Evolutionary conservation across 345 rosid species (phyloP).

Genomic region (Pelargonium nanum): DNA sequence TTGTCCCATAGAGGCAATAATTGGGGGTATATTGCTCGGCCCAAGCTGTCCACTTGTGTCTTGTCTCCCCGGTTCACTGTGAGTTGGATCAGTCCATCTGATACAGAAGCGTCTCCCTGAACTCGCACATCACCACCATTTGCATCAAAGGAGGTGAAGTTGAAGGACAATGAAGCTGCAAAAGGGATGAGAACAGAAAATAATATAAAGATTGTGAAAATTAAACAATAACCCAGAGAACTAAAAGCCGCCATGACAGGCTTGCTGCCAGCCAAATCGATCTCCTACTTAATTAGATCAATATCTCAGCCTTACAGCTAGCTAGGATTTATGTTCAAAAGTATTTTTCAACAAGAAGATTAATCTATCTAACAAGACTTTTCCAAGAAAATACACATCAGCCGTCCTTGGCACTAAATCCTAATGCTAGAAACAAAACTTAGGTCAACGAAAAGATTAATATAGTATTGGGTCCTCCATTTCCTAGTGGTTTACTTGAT

Average conservation of each 20-base stretch:
- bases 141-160: neutral
- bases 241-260: too few species aligned
- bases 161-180: neutral
- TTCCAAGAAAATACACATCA: neutral
- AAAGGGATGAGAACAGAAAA: too few species aligned
- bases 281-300: too few species aligned
- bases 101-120: neutral
- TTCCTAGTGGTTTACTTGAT: neutral
- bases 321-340: too few species aligned
- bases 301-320: too few species aligned
- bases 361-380: neutral
- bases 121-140: neutral
- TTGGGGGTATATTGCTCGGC: neutral
- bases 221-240: too few species aligned
- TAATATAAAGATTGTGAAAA: too few species aligned
- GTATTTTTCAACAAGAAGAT: too few species aligned
- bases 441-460: neutral
- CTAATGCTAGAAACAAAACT: neutral
- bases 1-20: neutral
- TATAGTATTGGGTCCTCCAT: neutral
- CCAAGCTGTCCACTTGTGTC: neutral
- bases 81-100: neutral
- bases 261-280: too few species aligned
- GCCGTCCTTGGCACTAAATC: neutral
- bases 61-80: neutral